Conservation (phyloP, 345 rosid genomes). For the Clausena lansium region DNA sequence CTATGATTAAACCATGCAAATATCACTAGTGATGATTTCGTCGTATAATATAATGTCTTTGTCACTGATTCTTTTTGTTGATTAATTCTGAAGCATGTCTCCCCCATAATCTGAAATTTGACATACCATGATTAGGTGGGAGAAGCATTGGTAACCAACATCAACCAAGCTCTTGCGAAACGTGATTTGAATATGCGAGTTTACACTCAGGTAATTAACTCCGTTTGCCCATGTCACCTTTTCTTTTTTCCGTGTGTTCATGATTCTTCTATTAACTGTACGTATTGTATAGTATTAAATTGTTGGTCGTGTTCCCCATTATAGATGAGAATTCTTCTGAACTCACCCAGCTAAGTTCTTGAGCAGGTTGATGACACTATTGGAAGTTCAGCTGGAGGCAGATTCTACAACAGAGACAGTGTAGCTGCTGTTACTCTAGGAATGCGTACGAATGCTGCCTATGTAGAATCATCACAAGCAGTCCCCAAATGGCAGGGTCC, state of each 20-base stretch:
- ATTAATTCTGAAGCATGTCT: no score
- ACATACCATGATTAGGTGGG: conserved; percentile 18
- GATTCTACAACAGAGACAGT: conserved; percentile 48
- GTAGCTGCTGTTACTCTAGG: conserved; percentile 63
- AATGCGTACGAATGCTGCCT: conserved; percentile 53
- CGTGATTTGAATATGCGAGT: conserved; percentile 41
- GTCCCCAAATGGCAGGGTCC: conserved; percentile 36
- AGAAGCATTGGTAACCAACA: conserved; percentile 27
- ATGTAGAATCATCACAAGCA: conserved; percentile 43
- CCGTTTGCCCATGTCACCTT: no score
- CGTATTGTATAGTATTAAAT: neutral
- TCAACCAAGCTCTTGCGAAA: conserved; percentile 46
- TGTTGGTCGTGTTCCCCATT: neutral
- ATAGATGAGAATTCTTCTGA: neutral
- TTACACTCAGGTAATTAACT: conserved; percentile 23
- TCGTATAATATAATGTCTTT: no score
- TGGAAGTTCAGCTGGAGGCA: conserved; percentile 64
- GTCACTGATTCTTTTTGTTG: neutral
- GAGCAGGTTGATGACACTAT: conserved; percentile 49
- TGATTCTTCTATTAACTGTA: neutral
- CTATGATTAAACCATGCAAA: neutral
- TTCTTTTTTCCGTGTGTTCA: no score
- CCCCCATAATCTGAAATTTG: neutral
- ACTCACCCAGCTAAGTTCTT: neutral
- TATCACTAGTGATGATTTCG: neutral